Evolutionary conservation across 2,329 filamentous ascomycete species (phyloP).

Genomic region (Aureobasidium sp.): DNA sequence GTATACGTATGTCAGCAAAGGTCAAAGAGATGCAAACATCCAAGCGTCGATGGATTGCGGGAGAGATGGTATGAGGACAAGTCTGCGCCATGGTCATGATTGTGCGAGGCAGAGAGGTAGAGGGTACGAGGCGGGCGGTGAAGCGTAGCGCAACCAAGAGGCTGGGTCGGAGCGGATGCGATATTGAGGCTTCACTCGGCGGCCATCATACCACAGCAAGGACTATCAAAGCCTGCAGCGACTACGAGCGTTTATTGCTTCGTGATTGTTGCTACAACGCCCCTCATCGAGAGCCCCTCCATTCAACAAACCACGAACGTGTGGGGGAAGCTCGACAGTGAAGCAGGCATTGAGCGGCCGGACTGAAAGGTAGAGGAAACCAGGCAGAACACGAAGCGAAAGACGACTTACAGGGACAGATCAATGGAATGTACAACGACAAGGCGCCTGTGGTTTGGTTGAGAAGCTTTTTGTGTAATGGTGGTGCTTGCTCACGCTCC

Average conservation of each 20-base stretch:
- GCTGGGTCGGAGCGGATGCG: background rate
- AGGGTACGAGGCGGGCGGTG: background rate
- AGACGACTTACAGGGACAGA: background rate
- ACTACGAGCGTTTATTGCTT: background rate
- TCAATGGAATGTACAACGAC: background rate
- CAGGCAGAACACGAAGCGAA: background rate
- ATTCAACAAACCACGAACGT: background rate
- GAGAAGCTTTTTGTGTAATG: constrained; percentile 8
- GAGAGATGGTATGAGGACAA: background rate
- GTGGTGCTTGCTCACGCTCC: constrained; percentile 4
- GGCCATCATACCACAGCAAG: background rate
- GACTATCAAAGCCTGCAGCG: background rate
- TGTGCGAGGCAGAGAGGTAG: background rate
- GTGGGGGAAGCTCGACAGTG: constrained; percentile 3
- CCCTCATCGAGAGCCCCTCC: constrained; percentile 4
- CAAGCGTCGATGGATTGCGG: background rate
- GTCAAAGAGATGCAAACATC: no score
- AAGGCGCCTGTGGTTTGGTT: background rate
- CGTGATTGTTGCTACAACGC: background rate
- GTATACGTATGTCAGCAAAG: background rate
- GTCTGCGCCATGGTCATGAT: background rate
- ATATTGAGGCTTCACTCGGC: background rate
- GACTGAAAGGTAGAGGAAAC: background rate
- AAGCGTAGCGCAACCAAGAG: background rate
- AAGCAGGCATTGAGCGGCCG: background rate